phyloP scores from a whole-genome alignment of 768 basidiomycete genomes.

The Tylopilus vinaceipallidus region DNA sequence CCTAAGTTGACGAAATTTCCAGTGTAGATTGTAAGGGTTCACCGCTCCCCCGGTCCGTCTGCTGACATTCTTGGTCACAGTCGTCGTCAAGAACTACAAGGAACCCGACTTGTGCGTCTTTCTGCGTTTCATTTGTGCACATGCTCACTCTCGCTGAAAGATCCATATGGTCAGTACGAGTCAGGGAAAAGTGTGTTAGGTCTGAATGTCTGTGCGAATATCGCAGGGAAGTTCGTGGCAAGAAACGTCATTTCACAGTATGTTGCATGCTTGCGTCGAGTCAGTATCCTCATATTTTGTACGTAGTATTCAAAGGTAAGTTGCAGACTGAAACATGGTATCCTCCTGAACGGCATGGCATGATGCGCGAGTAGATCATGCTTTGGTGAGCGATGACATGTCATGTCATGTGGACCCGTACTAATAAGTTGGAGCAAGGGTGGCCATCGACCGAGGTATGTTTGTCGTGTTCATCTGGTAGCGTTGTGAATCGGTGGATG shows the following conservation, averaged over 20 bases:
- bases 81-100: slow-evolving; percentile 69
- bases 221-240: slow-evolving; percentile 84
- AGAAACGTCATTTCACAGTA: slow-evolving; percentile 82
- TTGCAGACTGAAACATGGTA: not conserved
- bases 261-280: slow-evolving; percentile 21
- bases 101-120: slow-evolving; percentile 74
- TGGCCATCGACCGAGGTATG: slow-evolving; percentile 86
- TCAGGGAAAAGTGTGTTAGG: slow-evolving; percentile 22
- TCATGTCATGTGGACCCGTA: not conserved
- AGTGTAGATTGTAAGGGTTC: slow-evolving; percentile 68
- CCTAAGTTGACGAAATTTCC: not conserved
- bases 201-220: slow-evolving; percentile 24
- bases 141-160: slow-evolving; percentile 34
- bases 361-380: slow-evolving; percentile 60
- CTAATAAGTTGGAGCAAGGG: slow-evolving; percentile 49
- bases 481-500: not conserved
- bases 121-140: not conserved
- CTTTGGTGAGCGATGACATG: slow-evolving; percentile 60
- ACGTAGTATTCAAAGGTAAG: slow-evolving; percentile 75
- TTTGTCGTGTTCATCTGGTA: not conserved
- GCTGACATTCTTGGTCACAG: slow-evolving; percentile 34
- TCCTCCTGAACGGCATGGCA: slow-evolving; percentile 5
- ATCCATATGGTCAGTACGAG: slow-evolving; percentile 72
- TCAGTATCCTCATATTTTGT: slow-evolving; percentile 2
- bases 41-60: not conserved